Conservation (phyloP, 139 green algal genomes). For the Pseudopediastrum boryanum region DNA sequence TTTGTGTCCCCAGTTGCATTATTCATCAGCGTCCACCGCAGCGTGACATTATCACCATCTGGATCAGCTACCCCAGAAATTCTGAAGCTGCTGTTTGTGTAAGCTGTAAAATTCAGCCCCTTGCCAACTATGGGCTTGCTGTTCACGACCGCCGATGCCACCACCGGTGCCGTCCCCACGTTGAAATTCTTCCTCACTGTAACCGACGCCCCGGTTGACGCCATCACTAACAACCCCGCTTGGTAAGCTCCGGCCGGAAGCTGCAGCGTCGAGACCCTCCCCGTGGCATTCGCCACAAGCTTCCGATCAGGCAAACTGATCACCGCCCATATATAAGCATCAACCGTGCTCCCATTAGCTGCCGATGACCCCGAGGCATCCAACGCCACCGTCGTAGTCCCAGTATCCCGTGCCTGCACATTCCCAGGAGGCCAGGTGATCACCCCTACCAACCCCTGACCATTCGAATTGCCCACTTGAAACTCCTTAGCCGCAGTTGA, state of each 20-base stretch:
- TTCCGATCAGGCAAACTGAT: constrained; percentile 14
- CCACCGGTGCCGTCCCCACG: constrained; percentile 1
- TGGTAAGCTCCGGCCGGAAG: constrained; percentile 27
- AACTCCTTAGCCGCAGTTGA: constrained; percentile 16
- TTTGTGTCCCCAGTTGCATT: constrained; percentile 11
- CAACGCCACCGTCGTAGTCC: constrained; percentile 7
- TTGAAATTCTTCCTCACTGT: constrained; percentile 30
- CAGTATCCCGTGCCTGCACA: background rate
- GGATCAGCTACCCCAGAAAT: constrained; percentile 27
- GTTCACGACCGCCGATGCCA: background rate
- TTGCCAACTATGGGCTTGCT: background rate
- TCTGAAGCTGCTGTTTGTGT: background rate
- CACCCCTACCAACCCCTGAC: background rate
- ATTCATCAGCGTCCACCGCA: constrained; percentile 27
- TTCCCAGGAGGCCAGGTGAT: constrained; percentile 29
- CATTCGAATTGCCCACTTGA: constrained; percentile 4
- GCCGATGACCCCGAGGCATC: constrained; percentile 21
- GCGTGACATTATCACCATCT: constrained; percentile 14
- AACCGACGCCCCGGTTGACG: constrained; percentile 21
- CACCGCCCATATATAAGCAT: constrained; percentile 30
- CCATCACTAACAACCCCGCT: constrained; percentile 9
- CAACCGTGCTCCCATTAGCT: background rate
- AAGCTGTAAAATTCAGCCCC: background rate
- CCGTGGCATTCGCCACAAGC: constrained; percentile 26
- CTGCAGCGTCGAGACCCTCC: background rate